phyloP scores from a whole-genome alignment of 441 rosid species.

The Pelargonium cotyledonis region DNA sequence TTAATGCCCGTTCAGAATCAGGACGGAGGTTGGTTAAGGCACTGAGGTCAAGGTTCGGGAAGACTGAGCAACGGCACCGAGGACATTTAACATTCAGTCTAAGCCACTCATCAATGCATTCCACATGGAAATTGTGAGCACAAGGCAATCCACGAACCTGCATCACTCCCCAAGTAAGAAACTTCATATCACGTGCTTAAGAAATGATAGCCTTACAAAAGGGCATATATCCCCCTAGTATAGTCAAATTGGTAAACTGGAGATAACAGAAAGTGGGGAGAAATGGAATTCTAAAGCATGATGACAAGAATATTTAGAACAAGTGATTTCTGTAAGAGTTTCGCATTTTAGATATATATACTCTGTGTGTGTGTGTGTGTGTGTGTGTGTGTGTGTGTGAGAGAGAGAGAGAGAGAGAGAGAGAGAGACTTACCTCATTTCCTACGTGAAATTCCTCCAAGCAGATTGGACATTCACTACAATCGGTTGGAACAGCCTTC shows the following conservation, averaged over 20 bases:
- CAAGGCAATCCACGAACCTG: slow-evolving; percentile 99
- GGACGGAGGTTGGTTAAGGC: slow-evolving; percentile 77
- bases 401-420: neutral
- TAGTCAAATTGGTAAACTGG: neutral
- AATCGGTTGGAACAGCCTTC: slow-evolving; percentile 93
- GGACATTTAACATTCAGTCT: slow-evolving; percentile 95
- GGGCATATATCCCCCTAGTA: neutral
- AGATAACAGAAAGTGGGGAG: too few species aligned
- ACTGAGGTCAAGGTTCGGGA: slow-evolving; percentile 94
- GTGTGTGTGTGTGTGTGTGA: too few species aligned
- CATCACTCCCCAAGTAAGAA: slow-evolving; percentile 15
- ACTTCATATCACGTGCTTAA: slow-evolving; percentile 11
- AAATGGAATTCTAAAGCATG: too few species aligned
- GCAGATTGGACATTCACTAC: slow-evolving; percentile 96
- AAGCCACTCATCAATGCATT: slow-evolving; percentile 95
- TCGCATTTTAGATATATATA: too few species aligned
- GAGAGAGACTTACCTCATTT: slow-evolving; percentile 55
- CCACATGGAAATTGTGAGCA: slow-evolving; percentile 98
- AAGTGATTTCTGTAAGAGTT: too few species aligned
- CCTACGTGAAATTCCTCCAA: slow-evolving; percentile 86
- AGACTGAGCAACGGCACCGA: slow-evolving; percentile 91
- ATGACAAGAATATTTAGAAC: too few species aligned
- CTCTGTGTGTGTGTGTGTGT: too few species aligned
- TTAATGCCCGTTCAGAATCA: slow-evolving; percentile 38
- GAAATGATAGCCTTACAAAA: neutral